Conservation (phyloP, 306 rosid genomes). For the barrel medic (Medicago truncatula) region DNA sequence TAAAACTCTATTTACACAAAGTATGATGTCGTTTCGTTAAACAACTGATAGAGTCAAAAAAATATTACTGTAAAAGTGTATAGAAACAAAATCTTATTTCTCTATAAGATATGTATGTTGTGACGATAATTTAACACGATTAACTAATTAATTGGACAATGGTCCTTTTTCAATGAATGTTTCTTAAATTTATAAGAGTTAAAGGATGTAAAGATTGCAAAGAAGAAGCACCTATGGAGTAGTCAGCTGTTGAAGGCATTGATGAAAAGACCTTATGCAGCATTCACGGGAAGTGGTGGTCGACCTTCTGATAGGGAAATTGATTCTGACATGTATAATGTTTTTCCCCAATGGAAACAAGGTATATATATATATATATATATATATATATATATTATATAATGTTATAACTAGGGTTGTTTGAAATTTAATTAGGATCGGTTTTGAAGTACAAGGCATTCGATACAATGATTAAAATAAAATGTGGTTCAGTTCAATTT, state of each 20-base stretch:
- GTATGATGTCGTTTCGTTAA: too few species aligned
- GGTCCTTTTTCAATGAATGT: not conserved
- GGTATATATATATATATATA: constrained; percentile 3
- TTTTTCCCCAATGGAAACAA: constrained; percentile 5
- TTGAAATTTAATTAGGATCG: too few species aligned
- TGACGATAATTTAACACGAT: not conserved
- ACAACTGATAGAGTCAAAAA: too few species aligned
- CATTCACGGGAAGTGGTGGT: constrained; percentile 43
- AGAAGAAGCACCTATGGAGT: constrained; percentile 53
- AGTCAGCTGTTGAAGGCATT: constrained; percentile 54
- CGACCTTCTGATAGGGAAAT: constrained; percentile 14
- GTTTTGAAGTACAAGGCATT: too few species aligned
- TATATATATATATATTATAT: not conserved
- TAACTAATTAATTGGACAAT: not conserved
- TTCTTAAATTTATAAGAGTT: constrained; percentile 17
- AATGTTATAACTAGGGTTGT: too few species aligned
- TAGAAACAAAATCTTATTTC: not conserved
- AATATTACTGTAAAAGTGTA: not conserved
- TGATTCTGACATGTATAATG: constrained; percentile 18
- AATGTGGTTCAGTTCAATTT: too few species aligned
- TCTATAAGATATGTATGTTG: too few species aligned
- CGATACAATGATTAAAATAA: too few species aligned
- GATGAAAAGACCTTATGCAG: constrained; percentile 26
- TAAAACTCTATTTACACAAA: too few species aligned
- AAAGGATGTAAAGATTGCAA: constrained; percentile 35